These are phyloP conservation scores for Neodidymelliopsis sp. DNA, from an alignment of 2,329 filamentous ascomycete species.

Conservation along the genomic window DNA sequence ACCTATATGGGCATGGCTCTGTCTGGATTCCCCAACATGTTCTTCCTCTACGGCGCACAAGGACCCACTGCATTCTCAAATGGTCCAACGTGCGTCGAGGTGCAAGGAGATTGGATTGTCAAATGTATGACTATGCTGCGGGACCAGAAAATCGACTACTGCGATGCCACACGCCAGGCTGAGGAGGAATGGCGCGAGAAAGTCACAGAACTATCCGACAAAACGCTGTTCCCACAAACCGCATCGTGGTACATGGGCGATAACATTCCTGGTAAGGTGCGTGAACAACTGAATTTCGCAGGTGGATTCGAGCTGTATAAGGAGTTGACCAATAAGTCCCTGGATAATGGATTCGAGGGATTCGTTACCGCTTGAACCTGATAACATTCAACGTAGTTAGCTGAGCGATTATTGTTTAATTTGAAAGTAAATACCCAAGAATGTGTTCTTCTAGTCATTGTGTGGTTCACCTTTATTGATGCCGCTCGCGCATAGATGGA, in stretches of 20 bases:
- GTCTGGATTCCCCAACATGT: conserved; percentile 44
- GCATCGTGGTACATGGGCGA: conserved; percentile 51
- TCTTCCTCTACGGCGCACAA: conserved; percentile 54
- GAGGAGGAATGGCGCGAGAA: conserved; percentile 53
- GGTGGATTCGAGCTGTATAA: conserved; percentile 53
- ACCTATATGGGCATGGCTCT: conserved; percentile 55
- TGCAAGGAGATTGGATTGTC: conserved; percentile 56
- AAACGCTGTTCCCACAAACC: conserved; percentile 49
- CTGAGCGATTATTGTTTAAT: no score
- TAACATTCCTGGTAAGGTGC: conserved; percentile 56
- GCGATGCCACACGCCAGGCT: conserved; percentile 52
- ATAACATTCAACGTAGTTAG: not conserved
- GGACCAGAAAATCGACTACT: conserved; percentile 48
- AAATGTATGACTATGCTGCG: conserved; percentile 51
- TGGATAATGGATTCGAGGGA: conserved; percentile 48
- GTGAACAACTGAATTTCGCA: conserved; percentile 55
- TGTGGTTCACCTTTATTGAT: no score
- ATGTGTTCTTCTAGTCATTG: no score
- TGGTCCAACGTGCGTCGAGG: conserved; percentile 55
- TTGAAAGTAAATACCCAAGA: no score
- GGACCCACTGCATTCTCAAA: conserved; percentile 58
- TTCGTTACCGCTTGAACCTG: conserved; percentile 41
- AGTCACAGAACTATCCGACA: conserved; percentile 51
- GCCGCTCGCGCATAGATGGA: no score
- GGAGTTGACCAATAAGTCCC: conserved; percentile 47